Conservation (phyloP, 1,284 basidiomycete genomes). For the Cystobasidium pallidum region DNA sequence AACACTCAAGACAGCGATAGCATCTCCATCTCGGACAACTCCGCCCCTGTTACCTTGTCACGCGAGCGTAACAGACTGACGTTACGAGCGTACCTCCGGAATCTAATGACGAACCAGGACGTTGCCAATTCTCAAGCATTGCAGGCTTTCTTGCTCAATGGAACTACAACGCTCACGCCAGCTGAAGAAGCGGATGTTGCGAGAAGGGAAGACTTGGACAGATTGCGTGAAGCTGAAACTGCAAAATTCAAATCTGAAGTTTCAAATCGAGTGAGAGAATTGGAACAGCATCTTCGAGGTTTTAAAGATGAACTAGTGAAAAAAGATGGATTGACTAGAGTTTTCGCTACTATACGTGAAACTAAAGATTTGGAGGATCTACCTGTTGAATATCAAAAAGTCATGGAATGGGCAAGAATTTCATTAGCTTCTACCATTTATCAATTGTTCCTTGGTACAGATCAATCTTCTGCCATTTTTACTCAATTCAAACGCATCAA, state of each 20-base stretch:
- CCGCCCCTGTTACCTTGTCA: conserved; percentile 63
- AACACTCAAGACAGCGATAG: conserved; percentile 49
- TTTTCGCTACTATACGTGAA: conserved; percentile 84
- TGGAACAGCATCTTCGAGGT: conserved; percentile 79
- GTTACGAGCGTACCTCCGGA: conserved; percentile 84
- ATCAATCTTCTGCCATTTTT: conserved; percentile 88
- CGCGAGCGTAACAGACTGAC: conserved; percentile 96
- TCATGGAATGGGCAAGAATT: conserved; percentile 95
- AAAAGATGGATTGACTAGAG: conserved; percentile 81
- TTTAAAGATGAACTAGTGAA: conserved; percentile 91
- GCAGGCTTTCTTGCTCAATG: conserved; percentile 79
- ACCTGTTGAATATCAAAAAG: conserved; percentile 81
- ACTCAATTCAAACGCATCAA: conserved; percentile 88
- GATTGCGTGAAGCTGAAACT: conserved; percentile 82
- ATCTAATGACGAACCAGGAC: conserved; percentile 71
- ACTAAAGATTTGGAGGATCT: conserved; percentile 78
- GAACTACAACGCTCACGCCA: conserved; percentile 70
- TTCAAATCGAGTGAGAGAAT: conserved; percentile 77
- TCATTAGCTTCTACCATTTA: conserved; percentile 97
- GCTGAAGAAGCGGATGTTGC: conserved; percentile 80
- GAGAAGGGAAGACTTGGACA: conserved; percentile 84
- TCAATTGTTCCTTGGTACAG: conserved; percentile 88
- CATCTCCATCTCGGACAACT: conserved; percentile 47
- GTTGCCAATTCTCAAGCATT: conserved; percentile 84
- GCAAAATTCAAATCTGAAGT: conserved; percentile 86